Evolutionary conservation across 2,329 filamentous ascomycete genomes (phyloP).

Genomic region (Fusarium falciforme): DNA sequence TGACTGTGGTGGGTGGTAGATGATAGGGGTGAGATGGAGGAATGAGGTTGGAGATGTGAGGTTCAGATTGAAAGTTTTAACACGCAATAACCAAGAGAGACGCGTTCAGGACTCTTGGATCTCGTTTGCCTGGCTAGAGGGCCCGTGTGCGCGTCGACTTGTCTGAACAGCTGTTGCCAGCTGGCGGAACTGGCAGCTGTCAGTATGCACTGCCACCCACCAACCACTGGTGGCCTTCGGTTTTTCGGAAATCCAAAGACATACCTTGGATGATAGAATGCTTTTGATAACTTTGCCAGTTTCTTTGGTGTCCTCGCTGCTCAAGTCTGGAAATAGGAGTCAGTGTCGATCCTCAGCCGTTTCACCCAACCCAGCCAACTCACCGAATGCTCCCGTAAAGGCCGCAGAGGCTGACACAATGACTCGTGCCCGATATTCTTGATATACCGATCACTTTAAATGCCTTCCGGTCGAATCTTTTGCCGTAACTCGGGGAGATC

Average conservation of each 20-base stretch:
- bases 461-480: not conserved
- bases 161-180: slow-evolving; percentile 19
- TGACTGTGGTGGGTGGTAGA: slow-evolving; percentile 4
- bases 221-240: not conserved
- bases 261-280: not conserved
- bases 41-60: not conserved
- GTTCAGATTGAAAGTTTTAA: not conserved
- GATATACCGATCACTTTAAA: no score
- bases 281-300: not conserved
- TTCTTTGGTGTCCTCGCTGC: not conserved
- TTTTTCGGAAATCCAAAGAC: not conserved
- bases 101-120: not conserved
- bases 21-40: slow-evolving; percentile 18
- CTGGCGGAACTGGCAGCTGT: slow-evolving; percentile 21
- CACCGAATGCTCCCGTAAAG: not conserved
- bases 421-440: not conserved
- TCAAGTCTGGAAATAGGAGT: not conserved
- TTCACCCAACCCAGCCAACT: not conserved
- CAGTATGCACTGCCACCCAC: not conserved
- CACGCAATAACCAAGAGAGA: not conserved
- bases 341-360: not conserved
- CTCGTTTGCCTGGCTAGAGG: not conserved
- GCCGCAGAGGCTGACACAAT: not conserved
- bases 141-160: not conserved
- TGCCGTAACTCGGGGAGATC: not conserved